Percentiles rank a stretch among this genome's conserved stretches.
phyloP scores from a whole-genome alignment of 108 stramenopile genomes.

The Nitzschia inconspicua region DNA sequence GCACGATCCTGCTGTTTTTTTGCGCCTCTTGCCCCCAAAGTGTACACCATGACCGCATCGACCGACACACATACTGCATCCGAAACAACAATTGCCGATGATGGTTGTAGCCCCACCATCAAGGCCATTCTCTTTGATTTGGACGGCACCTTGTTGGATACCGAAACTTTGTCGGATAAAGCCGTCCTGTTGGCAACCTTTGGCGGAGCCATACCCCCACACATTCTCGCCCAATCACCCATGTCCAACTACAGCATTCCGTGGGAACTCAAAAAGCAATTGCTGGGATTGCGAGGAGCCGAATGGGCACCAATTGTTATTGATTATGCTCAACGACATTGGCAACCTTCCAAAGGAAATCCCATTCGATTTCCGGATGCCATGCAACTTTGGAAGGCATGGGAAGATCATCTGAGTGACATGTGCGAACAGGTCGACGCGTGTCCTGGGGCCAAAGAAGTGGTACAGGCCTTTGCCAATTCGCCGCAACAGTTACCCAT shows the following conservation, averaged over 20 bases:
- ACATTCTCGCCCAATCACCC: slow-evolving; percentile 6
- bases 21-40: too few relatives aligned
- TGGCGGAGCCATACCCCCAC: slow-evolving; percentile 17
- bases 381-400: slow-evolving; percentile 48
- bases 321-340: slow-evolving; percentile 47
- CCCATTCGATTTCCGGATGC: neutral
- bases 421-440: slow-evolving; percentile 58
- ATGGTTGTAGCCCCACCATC: slow-evolving; percentile 24
- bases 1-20: too few relatives aligned
- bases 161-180: slow-evolving; percentile 58
- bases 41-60: too few relatives aligned
- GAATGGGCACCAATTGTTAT: slow-evolving; percentile 81
- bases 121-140: slow-evolving; percentile 77
- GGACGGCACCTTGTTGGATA: slow-evolving; percentile 82
- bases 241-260: slow-evolving; percentile 36
- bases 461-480: slow-evolving; percentile 43
- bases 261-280: slow-evolving; percentile 74
- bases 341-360: slow-evolving; percentile 7
- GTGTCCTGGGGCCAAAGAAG: slow-evolving; percentile 57
- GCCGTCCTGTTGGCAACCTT: slow-evolving; percentile 57
- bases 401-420: slow-evolving; percentile 54
- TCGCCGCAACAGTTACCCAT: slow-evolving; percentile 33
- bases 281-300: slow-evolving; percentile 67
- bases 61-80: neutral
- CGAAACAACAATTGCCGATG: neutral